Evolutionary conservation across 805 yeast genomes (phyloP), one percentile per base, ranked within the genome.

Genomic region (Monosporozyma aquatica): DNA sequence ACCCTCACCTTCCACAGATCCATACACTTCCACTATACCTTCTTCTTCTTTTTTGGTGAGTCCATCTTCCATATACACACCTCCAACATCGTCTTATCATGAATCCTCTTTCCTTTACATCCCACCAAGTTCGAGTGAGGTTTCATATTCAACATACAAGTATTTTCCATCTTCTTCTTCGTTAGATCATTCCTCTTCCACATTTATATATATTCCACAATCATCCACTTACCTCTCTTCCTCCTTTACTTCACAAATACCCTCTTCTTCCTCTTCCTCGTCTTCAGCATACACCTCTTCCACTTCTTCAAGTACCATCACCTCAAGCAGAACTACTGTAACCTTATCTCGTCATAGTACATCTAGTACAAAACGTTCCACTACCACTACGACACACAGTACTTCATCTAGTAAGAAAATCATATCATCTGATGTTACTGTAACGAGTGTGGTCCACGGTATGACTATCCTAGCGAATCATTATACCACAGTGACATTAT

Each of bases 381-480:
- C 29, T 4, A 30, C 35, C 6, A 21, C 38, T 14, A 30, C 25
- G 4, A 22, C 37, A 7, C 10, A 37, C 5, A 35, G 26, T 23
- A 27, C 37, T 18, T 15, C 34, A 9, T 34, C 46, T 4, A 36
- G 45, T 26, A 32, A 32, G 5, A 47, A n/a, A 23, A 8, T 24
- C 6, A 28, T 15, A 11, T 22, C 32, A 6, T 29, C 41, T 6
- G 37, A 42, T 24, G 40, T 34, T 4, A 55, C 61, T 2, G 28
- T 51, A 6, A 62, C 68, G 1, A 53, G 61, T 23, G 44, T 62
- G 5, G 47, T 65, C 17, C 53, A 60, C 22, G 64, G 68, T 4
- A 56, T 59, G 6, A 62, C 69, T 0, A 44, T 66, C 1, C 50
- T 59, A 2, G 55, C 68, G 0, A 54, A 64, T 41, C 52, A 52